phyloP scores from a whole-genome alignment of 1,139 yeast genomes.

The Diutina neorugosa region DNA sequence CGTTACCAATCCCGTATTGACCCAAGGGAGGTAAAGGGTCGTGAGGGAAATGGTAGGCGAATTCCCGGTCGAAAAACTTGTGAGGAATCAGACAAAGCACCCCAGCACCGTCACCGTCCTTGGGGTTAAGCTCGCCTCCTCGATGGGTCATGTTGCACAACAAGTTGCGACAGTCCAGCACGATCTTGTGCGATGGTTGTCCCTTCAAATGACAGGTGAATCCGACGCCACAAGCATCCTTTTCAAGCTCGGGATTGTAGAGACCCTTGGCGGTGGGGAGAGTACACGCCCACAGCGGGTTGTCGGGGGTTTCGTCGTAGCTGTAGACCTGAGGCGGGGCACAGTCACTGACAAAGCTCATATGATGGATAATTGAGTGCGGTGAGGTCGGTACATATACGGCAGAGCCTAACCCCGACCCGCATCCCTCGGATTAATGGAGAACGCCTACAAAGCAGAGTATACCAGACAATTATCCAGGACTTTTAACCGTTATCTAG shows the following conservation, averaged over 20 bases:
- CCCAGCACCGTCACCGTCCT: constrained; percentile 99
- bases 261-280: constrained; percentile 83
- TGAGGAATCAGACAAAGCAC: constrained; percentile 89
- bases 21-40: constrained; percentile 58
- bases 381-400: background rate
- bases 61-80: constrained; percentile 74
- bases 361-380: background rate
- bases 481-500: too few species aligned
- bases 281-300: constrained; percentile 85
- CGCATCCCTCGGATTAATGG: too few species aligned
- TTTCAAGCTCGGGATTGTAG: constrained; percentile 87
- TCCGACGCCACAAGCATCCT: constrained; percentile 98
- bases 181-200: constrained; percentile 75
- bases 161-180: constrained; percentile 77
- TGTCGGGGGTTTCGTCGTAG: constrained; percentile 66
- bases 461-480: too few species aligned
- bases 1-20: constrained; percentile 90
- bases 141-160: constrained; percentile 97
- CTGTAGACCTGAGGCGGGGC: constrained; percentile 25
- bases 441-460: too few species aligned
- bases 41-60: constrained; percentile 49
- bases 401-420: background rate
- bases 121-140: constrained; percentile 95
- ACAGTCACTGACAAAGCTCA: background rate
- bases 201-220: constrained; percentile 95